Percentiles rank a stretch among this genome's conserved stretches.
Conservation (phyloP, 495 filamentous ascomycete genomes). For the Neurospora tetraspora region DNA sequence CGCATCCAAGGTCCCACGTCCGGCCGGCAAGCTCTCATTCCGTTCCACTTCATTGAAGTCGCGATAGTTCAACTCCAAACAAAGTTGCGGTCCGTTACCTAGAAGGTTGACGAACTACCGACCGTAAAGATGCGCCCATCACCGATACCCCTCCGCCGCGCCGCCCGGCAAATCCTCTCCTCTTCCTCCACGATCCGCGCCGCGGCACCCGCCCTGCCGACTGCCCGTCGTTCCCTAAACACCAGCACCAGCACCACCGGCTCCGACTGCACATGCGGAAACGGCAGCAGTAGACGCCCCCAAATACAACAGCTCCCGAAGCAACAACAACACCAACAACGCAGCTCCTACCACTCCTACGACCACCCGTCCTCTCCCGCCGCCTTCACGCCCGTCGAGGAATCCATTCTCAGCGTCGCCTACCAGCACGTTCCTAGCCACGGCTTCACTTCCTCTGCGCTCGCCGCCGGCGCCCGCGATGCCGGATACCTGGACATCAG, state of each 20-base stretch:
- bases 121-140: not conserved
- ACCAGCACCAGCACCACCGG: not conserved
- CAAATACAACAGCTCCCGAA: constrained; percentile 1
- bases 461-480: constrained; percentile 70
- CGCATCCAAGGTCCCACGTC: not conserved
- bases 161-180: not conserved
- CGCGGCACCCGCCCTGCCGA: not conserved
- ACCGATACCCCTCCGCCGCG: not conserved
- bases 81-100: not conserved
- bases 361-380: constrained; percentile 45
- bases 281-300: not conserved
- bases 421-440: constrained; percentile 67
- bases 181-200: not conserved
- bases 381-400: constrained; percentile 62
- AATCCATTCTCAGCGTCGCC: constrained; percentile 68
- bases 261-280: not conserved
- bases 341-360: constrained; percentile 61
- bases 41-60: not conserved
- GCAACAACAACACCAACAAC: not conserved
- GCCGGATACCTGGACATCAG: constrained; percentile 79
- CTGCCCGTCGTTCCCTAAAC: not conserved
- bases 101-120: not conserved
- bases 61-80: not conserved
- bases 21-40: not conserved
- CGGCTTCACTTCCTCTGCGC: constrained; percentile 65